Percentiles rank a stretch among this genome's conserved stretches.
Conservation (phyloP, 805 yeast genomes). For the Metschnikowia chrysomelidarum region DNA sequence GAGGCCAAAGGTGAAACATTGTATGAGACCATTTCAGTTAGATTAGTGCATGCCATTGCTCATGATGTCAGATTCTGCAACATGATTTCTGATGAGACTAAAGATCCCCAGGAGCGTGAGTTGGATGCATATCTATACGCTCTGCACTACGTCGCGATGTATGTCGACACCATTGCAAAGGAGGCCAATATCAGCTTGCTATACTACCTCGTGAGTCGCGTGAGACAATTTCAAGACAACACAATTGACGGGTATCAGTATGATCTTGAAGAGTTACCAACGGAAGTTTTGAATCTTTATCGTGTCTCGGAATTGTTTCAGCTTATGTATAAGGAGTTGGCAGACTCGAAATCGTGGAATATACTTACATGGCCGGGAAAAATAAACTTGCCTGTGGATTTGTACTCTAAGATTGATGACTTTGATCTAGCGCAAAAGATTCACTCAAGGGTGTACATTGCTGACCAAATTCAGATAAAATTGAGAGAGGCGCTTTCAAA, state of each 20-base stretch:
- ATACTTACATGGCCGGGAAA: constrained; percentile 82
- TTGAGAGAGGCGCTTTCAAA: constrained; percentile 22
- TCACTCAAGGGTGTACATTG: constrained; percentile 54
- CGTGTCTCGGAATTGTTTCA: constrained; percentile 73
- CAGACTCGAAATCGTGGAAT: constrained; percentile 62
- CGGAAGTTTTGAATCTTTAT: constrained; percentile 48
- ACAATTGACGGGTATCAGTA: constrained; percentile 32
- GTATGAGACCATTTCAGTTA: constrained; percentile 65
- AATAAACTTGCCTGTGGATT: constrained; percentile 63
- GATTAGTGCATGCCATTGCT: constrained; percentile 67
- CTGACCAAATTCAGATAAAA: constrained; percentile 42
- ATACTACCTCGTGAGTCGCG: constrained; percentile 72
- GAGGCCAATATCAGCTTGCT: constrained; percentile 68
- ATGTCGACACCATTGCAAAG: constrained; percentile 56
- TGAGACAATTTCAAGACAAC: constrained; percentile 74
- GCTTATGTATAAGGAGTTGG: constrained; percentile 55
- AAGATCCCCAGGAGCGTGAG: constrained; percentile 12
- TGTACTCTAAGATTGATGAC: constrained; percentile 61
- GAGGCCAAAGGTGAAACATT: constrained; percentile 38
- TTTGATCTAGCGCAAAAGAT: constrained; percentile 55
- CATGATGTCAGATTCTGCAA: constrained; percentile 68
- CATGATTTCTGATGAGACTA: constrained; percentile 27
- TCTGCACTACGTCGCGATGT: constrained; percentile 58
- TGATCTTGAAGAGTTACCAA: constrained; percentile 22
- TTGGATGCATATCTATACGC: constrained; percentile 52